Evolutionary conservation across 2,329 filamentous ascomycete species (phyloP).

Genomic region (Aureobasidium zeae): DNA sequence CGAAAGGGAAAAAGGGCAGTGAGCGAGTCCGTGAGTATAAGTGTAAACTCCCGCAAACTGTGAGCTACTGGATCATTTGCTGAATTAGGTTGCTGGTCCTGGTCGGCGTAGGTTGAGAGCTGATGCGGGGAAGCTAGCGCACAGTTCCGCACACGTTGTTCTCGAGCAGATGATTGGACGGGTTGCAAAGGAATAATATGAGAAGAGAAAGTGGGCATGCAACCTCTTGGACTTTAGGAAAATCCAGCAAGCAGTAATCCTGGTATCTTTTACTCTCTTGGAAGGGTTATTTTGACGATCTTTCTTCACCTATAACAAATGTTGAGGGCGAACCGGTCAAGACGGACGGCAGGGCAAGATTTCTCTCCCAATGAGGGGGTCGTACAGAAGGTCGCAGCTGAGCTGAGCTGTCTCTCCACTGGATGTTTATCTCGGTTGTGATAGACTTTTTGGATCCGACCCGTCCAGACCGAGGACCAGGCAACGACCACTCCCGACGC

Average conservation of each 20-base stretch:
- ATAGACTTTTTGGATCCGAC: neutral
- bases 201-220: too few species aligned
- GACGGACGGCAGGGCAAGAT: neutral
- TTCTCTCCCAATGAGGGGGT: neutral
- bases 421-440: neutral
- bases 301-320: too few species aligned
- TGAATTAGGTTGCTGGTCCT: neutral
- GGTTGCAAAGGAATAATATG: neutral
- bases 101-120: neutral
- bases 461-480: neutral
- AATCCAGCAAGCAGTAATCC: too few species aligned
- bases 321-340: constrained; percentile 6
- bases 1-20: constrained; percentile 15
- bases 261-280: too few species aligned
- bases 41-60: neutral
- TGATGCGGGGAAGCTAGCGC: neutral
- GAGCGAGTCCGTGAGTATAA: constrained; percentile 15
- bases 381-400: too few species aligned
- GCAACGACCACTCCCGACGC: neutral
- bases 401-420: neutral
- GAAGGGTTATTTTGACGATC: too few species aligned
- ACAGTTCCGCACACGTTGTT: neutral
- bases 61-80: constrained; percentile 11
- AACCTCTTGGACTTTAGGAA: too few species aligned
- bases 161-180: constrained; percentile 1